Percentiles rank a stretch among this genome's conserved stretches.
phyloP scores from a whole-genome alignment of 2,329 filamentous ascomycete genomes.

The Septoria petroselini region DNA sequence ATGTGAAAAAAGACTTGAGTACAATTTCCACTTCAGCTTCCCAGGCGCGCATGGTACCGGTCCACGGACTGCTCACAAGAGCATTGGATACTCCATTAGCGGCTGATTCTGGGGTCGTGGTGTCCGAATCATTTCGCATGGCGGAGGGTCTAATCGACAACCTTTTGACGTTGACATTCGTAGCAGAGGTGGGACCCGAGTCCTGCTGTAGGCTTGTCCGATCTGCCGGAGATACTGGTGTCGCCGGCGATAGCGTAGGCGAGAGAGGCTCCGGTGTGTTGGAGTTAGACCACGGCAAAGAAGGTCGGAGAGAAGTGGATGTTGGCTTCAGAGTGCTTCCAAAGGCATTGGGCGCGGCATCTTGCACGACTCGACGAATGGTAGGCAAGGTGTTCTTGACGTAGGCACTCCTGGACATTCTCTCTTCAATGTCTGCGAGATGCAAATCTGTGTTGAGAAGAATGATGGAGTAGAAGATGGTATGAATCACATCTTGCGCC shows the following conservation, averaged over 20 bases:
- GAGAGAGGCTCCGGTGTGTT: constrained; percentile 21
- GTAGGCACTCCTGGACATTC: constrained; percentile 94
- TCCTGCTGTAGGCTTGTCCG: constrained; percentile 10
- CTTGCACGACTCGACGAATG: constrained; percentile 70
- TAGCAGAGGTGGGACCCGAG: constrained; percentile 1
- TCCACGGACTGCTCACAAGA: constrained; percentile 73
- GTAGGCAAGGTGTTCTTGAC: constrained; percentile 95
- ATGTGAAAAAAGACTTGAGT: constrained; percentile 85
- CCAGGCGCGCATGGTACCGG: constrained; percentile 75
- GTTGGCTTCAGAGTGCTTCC: constrained; percentile 42
- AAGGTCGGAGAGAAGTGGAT: constrained; percentile 26
- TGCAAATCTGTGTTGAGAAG: constrained; percentile 95
- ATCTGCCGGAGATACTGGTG: constrained; percentile 3
- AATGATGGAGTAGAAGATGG: constrained; percentile 93
- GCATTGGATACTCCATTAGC: constrained; percentile 63
- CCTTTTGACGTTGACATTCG: constrained; percentile 38
- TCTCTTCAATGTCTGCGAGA: constrained; percentile 87
- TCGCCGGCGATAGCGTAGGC: constrained; percentile 11
- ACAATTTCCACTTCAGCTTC: constrained; percentile 86
- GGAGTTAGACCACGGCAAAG: constrained; percentile 35
- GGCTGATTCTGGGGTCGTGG: constrained; percentile 37
- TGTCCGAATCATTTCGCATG: constrained; percentile 36
- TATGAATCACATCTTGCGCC: constrained; percentile 88
- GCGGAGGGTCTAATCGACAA: constrained; percentile 44
- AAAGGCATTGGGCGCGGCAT: constrained; percentile 67